phyloP scores from a whole-genome alignment of 306 rosid genomes.

The Cucurbita pepo region DNA sequence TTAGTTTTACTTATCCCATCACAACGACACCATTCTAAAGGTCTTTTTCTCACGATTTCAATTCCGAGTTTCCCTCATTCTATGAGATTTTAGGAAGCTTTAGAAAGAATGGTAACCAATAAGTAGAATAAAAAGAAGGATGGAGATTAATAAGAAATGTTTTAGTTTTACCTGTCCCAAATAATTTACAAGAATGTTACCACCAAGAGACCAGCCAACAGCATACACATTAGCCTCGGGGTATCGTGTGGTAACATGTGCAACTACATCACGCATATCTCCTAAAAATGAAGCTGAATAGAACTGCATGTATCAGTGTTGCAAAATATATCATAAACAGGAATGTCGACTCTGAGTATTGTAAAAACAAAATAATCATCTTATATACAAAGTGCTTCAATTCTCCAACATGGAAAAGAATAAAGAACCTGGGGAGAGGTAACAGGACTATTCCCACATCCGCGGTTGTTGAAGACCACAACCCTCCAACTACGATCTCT shows the following conservation, averaged over 20 bases:
- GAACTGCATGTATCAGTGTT: constrained; percentile 52
- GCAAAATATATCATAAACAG: constrained; percentile 14
- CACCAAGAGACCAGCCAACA: constrained; percentile 95
- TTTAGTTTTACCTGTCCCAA: constrained; percentile 54
- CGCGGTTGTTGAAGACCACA: constrained; percentile 81
- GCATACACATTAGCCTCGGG: constrained; percentile 71
- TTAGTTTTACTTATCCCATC: not conserved
- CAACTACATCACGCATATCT: constrained; percentile 65
- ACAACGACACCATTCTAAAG: not conserved
- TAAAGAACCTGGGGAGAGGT: constrained; percentile 69
- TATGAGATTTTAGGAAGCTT: not conserved
- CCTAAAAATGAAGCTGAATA: constrained; percentile 93
- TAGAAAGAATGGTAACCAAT: not conserved
- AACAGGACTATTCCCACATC: constrained; percentile 82
- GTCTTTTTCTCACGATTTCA: not conserved
- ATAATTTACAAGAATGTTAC: constrained; percentile 84
- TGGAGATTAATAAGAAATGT: not conserved
- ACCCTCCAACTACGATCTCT: constrained; percentile 64
- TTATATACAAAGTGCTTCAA: not conserved
- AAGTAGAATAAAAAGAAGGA: not conserved
- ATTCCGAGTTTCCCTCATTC: not conserved
- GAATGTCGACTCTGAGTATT: not conserved
- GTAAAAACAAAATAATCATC: not conserved
- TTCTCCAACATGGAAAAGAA: not conserved
- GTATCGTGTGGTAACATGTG: constrained; percentile 46